Evolutionary conservation across 2,329 filamentous ascomycete genomes (phyloP).

Genomic region (Aspergillus sergii): DNA sequence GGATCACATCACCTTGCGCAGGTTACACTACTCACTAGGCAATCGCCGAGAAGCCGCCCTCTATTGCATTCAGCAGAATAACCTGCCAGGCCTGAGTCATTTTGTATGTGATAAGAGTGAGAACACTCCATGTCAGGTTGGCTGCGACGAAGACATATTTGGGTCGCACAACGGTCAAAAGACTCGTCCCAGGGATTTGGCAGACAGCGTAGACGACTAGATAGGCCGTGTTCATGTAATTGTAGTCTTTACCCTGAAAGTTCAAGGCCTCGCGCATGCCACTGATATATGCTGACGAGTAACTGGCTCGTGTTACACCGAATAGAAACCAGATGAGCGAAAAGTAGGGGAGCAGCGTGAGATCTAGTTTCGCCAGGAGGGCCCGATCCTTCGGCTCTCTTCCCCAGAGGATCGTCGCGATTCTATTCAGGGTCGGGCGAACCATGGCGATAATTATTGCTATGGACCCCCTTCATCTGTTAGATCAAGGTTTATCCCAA

Average conservation of each 20-base stretch:
- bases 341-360: constrained; percentile 49
- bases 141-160: constrained; percentile 49
- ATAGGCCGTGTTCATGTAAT: constrained; percentile 43
- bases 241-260: constrained; percentile 45
- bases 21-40: constrained; percentile 38
- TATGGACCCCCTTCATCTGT: background rate
- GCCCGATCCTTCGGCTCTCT: background rate
- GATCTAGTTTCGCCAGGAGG: constrained; percentile 30
- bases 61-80: constrained; percentile 48
- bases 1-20: background rate
- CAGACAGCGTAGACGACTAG: constrained; percentile 48
- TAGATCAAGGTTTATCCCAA: background rate
- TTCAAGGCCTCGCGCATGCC: constrained; percentile 44
- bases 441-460: background rate
- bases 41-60: constrained; percentile 49
- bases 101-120: constrained; percentile 49
- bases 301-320: constrained; percentile 49
- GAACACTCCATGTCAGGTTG: constrained; percentile 48
- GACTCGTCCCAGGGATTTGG: constrained; percentile 49
- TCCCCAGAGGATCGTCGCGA: background rate
- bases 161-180: constrained; percentile 40
- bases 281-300: constrained; percentile 48
- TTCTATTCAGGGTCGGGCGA: background rate
- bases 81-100: constrained; percentile 49
- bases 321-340: constrained; percentile 54